Evolutionary conservation across 164 flowering plant species (phyloP).

Genomic region (Magnolia changhungtana): DNA sequence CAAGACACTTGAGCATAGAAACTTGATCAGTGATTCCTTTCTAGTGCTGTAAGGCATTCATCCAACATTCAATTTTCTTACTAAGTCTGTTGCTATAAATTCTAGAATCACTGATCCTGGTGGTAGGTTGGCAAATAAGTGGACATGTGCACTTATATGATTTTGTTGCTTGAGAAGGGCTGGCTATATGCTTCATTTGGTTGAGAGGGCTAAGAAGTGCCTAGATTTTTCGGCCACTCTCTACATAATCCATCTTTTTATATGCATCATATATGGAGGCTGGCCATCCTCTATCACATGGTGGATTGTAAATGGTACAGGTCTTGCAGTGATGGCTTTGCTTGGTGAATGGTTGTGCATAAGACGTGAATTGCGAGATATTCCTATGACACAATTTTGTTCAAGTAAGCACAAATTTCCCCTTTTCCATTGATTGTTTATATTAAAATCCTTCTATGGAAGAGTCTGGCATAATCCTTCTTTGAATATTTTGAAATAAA

Average conservation of each 20-base stretch:
- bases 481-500: too few relatives aligned
- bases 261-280: constrained; percentile 89
- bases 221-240: constrained; percentile 89
- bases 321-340: constrained; percentile 83
- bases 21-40: too few relatives aligned
- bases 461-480: background rate
- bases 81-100: too few relatives aligned
- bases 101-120: background rate
- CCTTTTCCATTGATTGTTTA: background rate
- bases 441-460: background rate
- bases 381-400: constrained; percentile 71
- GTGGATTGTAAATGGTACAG: constrained; percentile 91
- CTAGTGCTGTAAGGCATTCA: too few relatives aligned
- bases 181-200: constrained; percentile 59
- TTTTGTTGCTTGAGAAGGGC: constrained; percentile 48
- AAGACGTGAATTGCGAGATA: constrained; percentile 72
- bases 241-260: constrained; percentile 72
- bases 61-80: too few relatives aligned
- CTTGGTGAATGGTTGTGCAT: constrained; percentile 90
- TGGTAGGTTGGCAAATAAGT: background rate
- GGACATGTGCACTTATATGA: background rate
- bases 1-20: too few relatives aligned
- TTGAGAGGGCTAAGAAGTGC: constrained; percentile 93
- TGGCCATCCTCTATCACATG: constrained; percentile 95
- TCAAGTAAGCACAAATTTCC: constrained; percentile 21